A percentile compares a stretch with the other conserved stretches of the same genome.
These are phyloP conservation scores for Cornus florida DNA, from an alignment of 148 eudicot genomes.

Conservation along the genomic window DNA sequence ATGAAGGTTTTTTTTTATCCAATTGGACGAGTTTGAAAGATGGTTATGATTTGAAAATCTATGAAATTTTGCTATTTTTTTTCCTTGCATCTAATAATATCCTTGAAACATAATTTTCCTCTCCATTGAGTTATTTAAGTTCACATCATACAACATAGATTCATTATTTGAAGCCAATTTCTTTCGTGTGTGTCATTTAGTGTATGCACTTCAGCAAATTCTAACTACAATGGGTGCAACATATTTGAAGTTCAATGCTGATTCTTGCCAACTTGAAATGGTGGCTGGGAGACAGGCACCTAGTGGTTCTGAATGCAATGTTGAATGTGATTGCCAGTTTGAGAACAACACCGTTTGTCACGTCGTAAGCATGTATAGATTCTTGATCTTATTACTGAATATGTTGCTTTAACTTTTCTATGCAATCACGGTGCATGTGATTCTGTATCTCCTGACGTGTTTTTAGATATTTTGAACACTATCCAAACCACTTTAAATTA, in stretches of 20 bases:
- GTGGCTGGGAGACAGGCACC: constrained; percentile 39
- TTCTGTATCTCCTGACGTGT: background rate
- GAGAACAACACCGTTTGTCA: constrained; percentile 53
- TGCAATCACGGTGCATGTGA: background rate
- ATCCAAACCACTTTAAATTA: too few relatives aligned
- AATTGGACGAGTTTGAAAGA: background rate
- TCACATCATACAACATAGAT: background rate
- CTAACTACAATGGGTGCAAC: constrained; percentile 52
- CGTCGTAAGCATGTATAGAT: constrained; percentile 55
- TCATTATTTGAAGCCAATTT: background rate
- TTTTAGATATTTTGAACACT: too few relatives aligned
- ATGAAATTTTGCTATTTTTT: too few relatives aligned
- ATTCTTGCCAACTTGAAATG: constrained; percentile 42
- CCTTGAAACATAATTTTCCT: background rate
- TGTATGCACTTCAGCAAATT: constrained; percentile 53
- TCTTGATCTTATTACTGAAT: constrained; percentile 7
- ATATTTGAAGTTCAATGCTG: constrained; percentile 51
- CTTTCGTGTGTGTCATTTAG: constrained; percentile 18
- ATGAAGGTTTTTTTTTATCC: background rate
- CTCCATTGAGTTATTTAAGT: background rate
- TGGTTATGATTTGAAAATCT: background rate
- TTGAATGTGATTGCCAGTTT: constrained; percentile 51
- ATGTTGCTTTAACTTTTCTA: constrained; percentile 1
- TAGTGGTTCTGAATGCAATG: constrained; percentile 25
- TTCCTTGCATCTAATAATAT: background rate